Percentiles rank a stretch among this genome's conserved stretches.
These are phyloP conservation scores for Lactarius akahatsu DNA, from an alignment of 768 basidiomycete species.

Conservation along the genomic window DNA sequence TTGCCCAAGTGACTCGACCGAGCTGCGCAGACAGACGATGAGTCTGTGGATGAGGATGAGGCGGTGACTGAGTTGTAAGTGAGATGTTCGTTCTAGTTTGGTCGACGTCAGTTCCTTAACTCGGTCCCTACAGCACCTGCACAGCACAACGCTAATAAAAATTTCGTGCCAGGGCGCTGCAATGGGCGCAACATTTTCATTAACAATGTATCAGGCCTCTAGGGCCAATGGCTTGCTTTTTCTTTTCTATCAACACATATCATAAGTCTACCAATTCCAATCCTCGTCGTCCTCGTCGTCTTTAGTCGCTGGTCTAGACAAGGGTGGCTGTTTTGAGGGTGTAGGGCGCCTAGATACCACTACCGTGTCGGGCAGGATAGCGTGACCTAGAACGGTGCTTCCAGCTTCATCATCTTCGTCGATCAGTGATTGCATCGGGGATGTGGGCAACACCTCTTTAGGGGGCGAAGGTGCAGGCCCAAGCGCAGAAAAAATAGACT, in stretches of 20 bases:
- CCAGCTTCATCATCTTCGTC: constrained; percentile 20
- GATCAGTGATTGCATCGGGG: constrained; percentile 19
- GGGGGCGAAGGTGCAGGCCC: constrained; percentile 19
- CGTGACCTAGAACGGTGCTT: constrained; percentile 9
- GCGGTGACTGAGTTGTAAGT: neutral
- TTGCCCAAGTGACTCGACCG: neutral
- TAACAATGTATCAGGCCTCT: neutral
- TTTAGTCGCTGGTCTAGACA: neutral
- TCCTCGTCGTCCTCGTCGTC: constrained; percentile 28
- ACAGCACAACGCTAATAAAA: neutral
- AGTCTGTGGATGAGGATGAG: neutral
- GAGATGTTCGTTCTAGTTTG: neutral
- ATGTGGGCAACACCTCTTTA: constrained; percentile 27
- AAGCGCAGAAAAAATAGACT: constrained; percentile 45
- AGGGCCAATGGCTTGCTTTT: neutral
- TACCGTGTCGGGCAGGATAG: constrained; percentile 11
- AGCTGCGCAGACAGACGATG: constrained; percentile 1
- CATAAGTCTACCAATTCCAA: constrained; percentile 29
- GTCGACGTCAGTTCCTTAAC: neutral
- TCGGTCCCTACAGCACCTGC: neutral
- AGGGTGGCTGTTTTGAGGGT: neutral
- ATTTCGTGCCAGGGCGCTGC: neutral
- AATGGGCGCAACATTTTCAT: neutral
- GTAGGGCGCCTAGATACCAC: neutral
- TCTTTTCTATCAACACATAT: neutral